These are phyloP conservation scores for Lactarius hengduanensis DNA, from an alignment of 768 basidiomycete species.

Conservation along the genomic window DNA sequence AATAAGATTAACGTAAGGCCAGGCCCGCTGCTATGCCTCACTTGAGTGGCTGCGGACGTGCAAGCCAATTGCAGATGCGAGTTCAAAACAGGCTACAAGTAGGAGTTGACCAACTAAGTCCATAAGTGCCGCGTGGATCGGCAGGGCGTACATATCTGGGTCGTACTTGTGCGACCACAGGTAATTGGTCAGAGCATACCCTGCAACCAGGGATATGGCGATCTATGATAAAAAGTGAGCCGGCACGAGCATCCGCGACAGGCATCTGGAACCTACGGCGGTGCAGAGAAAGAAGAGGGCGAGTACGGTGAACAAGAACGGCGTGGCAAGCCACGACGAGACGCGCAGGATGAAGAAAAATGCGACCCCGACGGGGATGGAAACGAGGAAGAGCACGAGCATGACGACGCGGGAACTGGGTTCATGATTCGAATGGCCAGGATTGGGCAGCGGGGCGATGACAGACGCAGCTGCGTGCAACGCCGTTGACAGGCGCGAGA, in stretches of 20 bases:
- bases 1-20: not conserved
- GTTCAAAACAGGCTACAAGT: constrained; percentile 71
- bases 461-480: constrained; percentile 61
- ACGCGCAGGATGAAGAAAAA: constrained; percentile 65
- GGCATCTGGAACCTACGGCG: constrained; percentile 53
- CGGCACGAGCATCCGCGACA: not conserved
- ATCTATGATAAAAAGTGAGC: constrained; percentile 48
- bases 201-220: constrained; percentile 63
- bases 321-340: constrained; percentile 78
- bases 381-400: constrained; percentile 67
- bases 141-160: constrained; percentile 93
- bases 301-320: constrained; percentile 63
- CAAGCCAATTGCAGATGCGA: constrained; percentile 50
- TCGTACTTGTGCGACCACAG: constrained; percentile 79
- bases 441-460: constrained; percentile 25
- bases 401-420: constrained; percentile 53
- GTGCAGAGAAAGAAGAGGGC: constrained; percentile 71
- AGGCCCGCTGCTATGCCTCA: not conserved
- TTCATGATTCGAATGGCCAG: constrained; percentile 20
- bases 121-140: constrained; percentile 85
- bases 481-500: constrained; percentile 87
- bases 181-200: constrained; percentile 63
- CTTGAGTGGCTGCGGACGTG: constrained; percentile 29
- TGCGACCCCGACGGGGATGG: constrained; percentile 74
- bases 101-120: constrained; percentile 82